A percentile compares a stretch with the other conserved stretches of the same genome.
Conservation (phyloP, 202 grass and related monocot genomes). For the Schoenoplectus tabernaemontani region DNA sequence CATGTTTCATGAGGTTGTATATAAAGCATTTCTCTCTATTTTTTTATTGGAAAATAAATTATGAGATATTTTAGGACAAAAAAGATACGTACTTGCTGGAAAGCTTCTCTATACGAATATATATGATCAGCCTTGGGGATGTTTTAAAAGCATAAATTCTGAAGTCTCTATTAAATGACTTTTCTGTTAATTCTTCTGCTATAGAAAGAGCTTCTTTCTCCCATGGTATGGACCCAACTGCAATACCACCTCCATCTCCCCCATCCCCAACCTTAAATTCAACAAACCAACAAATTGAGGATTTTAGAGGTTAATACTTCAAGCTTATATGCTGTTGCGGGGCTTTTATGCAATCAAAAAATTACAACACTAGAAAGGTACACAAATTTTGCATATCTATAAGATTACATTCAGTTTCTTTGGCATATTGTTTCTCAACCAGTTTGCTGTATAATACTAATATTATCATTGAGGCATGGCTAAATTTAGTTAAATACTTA, state of each 20-base stretch:
- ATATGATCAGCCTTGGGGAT: slow-evolving; percentile 42
- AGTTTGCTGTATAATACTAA: background rate
- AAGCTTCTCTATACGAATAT: slow-evolving; percentile 79
- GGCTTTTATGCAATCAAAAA: background rate
- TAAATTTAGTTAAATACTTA: background rate
- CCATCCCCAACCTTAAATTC: slow-evolving; percentile 64
- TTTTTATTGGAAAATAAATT: slow-evolving; percentile 3
- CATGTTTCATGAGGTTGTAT: background rate
- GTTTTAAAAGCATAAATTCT: slow-evolving; percentile 90
- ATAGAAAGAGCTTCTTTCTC: slow-evolving; percentile 64
- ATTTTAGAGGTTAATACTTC: background rate
- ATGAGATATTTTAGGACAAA: slow-evolving; percentile 4
- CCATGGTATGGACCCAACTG: slow-evolving; percentile 65
- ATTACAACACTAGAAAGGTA: background rate
- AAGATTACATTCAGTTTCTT: background rate
- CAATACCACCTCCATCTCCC: slow-evolving; percentile 68
- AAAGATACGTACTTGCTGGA: slow-evolving; percentile 50
- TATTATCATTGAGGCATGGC: background rate
- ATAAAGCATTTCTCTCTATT: background rate
- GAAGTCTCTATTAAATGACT: slow-evolving; percentile 50
- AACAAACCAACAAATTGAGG: background rate
- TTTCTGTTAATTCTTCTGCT: slow-evolving; percentile 47
- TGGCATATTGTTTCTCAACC: background rate
- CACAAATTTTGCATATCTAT: background rate
- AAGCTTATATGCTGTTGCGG: background rate